A percentile compares a stretch with the other conserved stretches of the same genome.
phyloP scores from a whole-genome alignment of 2,329 filamentous ascomycete species.

The Emmonsiellopsis sp. region DNA sequence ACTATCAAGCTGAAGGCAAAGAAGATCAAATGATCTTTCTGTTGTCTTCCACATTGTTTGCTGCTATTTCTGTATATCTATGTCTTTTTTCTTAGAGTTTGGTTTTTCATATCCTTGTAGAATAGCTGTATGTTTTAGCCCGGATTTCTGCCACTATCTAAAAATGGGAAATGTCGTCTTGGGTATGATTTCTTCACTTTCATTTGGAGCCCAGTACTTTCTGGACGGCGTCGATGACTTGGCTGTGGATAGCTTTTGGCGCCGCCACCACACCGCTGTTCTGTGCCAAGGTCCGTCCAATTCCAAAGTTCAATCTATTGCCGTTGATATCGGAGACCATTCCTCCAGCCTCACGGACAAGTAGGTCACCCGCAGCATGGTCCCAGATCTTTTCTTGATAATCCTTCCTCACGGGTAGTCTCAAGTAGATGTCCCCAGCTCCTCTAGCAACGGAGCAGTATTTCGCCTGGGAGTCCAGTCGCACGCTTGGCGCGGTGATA shows the following conservation, averaged over 20 bases:
- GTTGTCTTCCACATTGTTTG: neutral
- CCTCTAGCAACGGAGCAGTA: slow-evolving; percentile 92
- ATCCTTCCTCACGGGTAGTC: slow-evolving; percentile 71
- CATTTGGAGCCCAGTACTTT: slow-evolving; percentile 55
- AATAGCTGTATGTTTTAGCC: slow-evolving; percentile 15
- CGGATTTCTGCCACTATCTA: neutral
- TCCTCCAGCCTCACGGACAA: slow-evolving; percentile 89
- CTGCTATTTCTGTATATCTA: slow-evolving; percentile 8
- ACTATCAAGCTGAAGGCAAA: slow-evolving; percentile 98
- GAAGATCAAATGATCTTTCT: slow-evolving; percentile 67
- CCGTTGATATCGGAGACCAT: slow-evolving; percentile 83
- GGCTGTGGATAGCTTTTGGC: slow-evolving; percentile 61
- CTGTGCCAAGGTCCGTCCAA: slow-evolving; percentile 71
- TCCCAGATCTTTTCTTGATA: slow-evolving; percentile 99
- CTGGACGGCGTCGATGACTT: slow-evolving; percentile 74
- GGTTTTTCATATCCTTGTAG: slow-evolving; percentile 1
- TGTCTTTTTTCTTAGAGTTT: slow-evolving; percentile 2
- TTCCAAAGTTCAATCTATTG: slow-evolving; percentile 73
- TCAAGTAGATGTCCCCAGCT: slow-evolving; percentile 87
- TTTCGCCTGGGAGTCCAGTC: slow-evolving; percentile 97
- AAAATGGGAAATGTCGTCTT: neutral
- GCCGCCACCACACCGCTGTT: slow-evolving; percentile 95
- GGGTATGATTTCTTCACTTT: neutral
- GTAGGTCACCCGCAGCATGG: slow-evolving; percentile 87
- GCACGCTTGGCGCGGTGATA: slow-evolving; percentile 79